These are phyloP conservation scores for Penicillium goetzii DNA, from an alignment of 495 filamentous ascomycete genomes.

Conservation along the genomic window DNA sequence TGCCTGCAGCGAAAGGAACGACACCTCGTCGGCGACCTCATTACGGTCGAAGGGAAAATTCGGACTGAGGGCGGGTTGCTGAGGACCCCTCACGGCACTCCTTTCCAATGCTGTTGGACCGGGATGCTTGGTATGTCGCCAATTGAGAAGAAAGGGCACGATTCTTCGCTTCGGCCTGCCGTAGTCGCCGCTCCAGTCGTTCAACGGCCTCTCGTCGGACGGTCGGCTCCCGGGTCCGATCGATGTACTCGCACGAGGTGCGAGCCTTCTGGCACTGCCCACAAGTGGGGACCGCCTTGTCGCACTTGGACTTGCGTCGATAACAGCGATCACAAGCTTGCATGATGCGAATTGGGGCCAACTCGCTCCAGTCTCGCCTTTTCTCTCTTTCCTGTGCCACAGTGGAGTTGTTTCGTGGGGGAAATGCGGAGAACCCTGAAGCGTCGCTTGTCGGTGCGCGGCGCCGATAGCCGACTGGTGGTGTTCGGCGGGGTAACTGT, in stretches of 20 bases:
- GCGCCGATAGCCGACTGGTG: not conserved
- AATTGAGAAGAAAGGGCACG: not conserved
- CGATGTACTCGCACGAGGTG: not conserved
- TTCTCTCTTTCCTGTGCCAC: not conserved
- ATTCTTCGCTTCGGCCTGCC: not conserved
- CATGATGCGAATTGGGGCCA: not conserved
- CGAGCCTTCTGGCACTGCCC: not conserved
- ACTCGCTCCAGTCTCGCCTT: not conserved
- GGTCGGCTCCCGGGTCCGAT: not conserved
- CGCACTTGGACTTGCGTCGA: not conserved
- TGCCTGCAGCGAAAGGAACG: not conserved
- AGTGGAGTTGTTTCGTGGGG: not conserved
- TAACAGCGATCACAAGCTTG: not conserved
- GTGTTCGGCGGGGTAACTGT: not conserved
- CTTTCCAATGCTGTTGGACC: not conserved
- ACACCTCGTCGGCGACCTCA: not conserved
- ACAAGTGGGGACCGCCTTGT: not conserved
- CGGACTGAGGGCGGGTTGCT: not conserved
- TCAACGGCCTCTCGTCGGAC: not conserved
- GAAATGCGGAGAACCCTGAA: not conserved
- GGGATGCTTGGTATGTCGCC: not conserved
- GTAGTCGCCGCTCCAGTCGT: not conserved
- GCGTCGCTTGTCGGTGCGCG: not conserved
- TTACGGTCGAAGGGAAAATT: not conserved
- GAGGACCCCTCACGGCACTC: not conserved